Evolutionary conservation across 352 stramenopile species (phyloP), one percentile per base, ranked within the genome.

Genomic region (Halophytophthora polymorphica): DNA sequence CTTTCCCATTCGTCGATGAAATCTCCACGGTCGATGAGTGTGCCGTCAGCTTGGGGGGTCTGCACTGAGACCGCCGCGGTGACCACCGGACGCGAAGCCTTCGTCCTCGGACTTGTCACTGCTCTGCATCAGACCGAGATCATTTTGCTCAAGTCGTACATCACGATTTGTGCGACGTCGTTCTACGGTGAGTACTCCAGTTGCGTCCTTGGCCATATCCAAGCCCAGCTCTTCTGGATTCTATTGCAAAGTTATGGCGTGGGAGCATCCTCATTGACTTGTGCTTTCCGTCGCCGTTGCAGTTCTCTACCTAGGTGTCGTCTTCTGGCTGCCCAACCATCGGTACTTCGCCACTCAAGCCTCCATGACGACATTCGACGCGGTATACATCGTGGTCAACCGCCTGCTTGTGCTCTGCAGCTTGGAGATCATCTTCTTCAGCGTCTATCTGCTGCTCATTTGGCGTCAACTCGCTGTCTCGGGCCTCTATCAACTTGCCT

Each of bases 81-180:
- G 22, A 8, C 51, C 12, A 28, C 31, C 1, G 45, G 23, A 42
- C 38, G 50, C 61, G 74, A 58, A 50, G 41, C 37, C 11, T 47
- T 66, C 11, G 25, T 68, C 12, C 41, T 43, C n/a, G 42, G 22
- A 6, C 18, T 61, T 4, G 64, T 50, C 6, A 40, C 45, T 2
- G 29, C 50, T 15, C 19, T 70, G 7, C 53, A 60, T 25, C 50
- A 64, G 18, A 73, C 56, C 0, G 61, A 73, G 14, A 49, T 70
- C 13, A 67, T 64, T 10, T 22, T 73, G 5, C 40, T 68, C 2
- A 41, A 45, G 14, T 70, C 60, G 4, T 72, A 58, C 42, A 72
- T 50, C n/a, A 62, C 56, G 4, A 58, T 69, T 14, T 52, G 43
- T 38, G 43, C 44, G 6, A 19, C 67, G 33, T 15, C 41, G 0